Conservation (phyloP, 83 land plant genomes). For the Larix sibirica region DNA sequence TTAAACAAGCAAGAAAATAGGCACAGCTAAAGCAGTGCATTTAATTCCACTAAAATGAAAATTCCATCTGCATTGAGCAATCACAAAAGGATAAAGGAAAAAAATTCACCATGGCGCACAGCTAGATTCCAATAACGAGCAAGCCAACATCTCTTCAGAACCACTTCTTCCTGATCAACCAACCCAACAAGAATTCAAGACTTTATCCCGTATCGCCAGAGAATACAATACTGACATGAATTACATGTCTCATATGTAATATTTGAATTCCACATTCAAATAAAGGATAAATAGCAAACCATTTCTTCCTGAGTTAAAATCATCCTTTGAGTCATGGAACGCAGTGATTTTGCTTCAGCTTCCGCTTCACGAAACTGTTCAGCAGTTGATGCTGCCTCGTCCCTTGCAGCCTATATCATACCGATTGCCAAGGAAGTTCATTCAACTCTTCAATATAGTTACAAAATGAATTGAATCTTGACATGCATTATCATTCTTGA, state of each 20-base stretch:
- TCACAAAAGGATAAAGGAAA: neutral
- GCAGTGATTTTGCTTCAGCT: constrained; percentile 59
- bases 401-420: constrained; percentile 64
- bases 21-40: neutral
- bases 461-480: neutral
- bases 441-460: neutral
- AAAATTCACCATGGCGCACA: constrained; percentile 60
- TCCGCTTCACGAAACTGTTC: constrained; percentile 73
- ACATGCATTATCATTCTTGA: neutral
- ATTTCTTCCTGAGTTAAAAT: constrained; percentile 82
- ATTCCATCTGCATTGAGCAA: no score
- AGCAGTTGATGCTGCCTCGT: constrained; percentile 59
- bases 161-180: constrained; percentile 79
- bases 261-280: neutral
- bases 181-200: neutral
- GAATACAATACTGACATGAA: neutral
- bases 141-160: constrained; percentile 97
- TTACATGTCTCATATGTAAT: neutral
- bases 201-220: neutral
- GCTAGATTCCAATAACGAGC: constrained; percentile 90
- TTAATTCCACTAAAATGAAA: neutral
- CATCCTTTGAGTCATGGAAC: constrained; percentile 65
- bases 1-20: neutral
- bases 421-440: neutral
- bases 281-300: constrained; percentile 38